Evolutionary conservation across 2,329 filamentous ascomycete species (phyloP).

Genomic region (Fusarium xyrophilum): DNA sequence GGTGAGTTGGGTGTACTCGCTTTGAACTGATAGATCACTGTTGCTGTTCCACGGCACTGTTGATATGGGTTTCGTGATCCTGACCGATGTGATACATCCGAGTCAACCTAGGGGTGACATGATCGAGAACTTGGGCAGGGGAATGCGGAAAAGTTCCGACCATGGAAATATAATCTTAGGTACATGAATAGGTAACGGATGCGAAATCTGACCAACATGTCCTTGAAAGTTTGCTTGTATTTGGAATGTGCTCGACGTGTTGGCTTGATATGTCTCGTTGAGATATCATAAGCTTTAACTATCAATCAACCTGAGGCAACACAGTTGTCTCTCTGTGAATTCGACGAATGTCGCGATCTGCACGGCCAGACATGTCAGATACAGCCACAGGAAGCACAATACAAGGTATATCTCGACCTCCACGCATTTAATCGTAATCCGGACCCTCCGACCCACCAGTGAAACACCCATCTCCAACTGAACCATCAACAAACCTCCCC

Average conservation of each 20-base stretch:
- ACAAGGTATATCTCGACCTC: neutral
- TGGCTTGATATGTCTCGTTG: neutral
- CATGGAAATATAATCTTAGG: neutral
- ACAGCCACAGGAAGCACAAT: neutral
- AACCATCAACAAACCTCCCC: neutral
- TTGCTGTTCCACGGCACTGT: neutral
- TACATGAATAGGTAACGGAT: neutral
- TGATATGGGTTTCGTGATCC: neutral
- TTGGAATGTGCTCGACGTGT: neutral
- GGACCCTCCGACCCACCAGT: neutral
- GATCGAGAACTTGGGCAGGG: neutral
- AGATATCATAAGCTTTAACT: neutral
- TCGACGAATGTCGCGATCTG: neutral
- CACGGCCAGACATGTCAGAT: neutral
- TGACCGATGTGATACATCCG: neutral
- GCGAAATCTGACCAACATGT: neutral
- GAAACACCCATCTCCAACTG: neutral
- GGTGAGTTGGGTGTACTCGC: neutral
- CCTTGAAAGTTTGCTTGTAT: too few relatives aligned
- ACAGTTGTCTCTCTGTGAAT: neutral
- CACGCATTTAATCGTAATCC: neutral
- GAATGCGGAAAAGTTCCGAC: neutral
- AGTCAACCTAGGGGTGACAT: neutral
- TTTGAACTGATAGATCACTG: neutral
- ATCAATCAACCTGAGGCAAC: neutral